Conservation (phyloP, 75 land plant species). For the Pinus albicaulis region DNA sequence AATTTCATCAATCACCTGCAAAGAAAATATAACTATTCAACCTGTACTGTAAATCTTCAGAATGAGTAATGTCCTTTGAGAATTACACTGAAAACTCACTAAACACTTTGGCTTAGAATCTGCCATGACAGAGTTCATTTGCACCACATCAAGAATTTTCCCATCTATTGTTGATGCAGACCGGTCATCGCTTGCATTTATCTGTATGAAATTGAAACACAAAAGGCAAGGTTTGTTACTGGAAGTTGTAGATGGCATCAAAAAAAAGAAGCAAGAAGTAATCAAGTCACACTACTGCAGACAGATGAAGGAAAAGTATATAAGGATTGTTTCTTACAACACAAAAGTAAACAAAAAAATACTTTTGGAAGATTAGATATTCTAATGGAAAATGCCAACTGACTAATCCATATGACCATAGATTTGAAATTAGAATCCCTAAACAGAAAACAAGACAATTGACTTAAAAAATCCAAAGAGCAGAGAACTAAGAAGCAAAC, state of each 20-base stretch:
- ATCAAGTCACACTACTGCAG: not conserved
- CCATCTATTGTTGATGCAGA: constrained; percentile 73
- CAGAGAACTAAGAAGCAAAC: too few relatives aligned
- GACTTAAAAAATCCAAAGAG: too few relatives aligned
- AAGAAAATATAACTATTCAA: not conserved
- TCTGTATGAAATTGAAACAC: constrained; percentile 33
- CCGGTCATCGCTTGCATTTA: constrained; percentile 99
- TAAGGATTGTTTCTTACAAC: not conserved
- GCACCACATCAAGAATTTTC: constrained; percentile 95
- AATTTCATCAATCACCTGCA: constrained; percentile 98
- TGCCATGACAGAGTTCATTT: constrained; percentile 90
- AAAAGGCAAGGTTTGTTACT: not conserved
- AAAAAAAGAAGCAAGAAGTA: constrained; percentile 7
- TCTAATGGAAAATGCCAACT: not conserved
- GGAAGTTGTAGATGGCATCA: not conserved
- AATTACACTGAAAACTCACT: constrained; percentile 41
- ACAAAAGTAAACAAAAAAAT: not conserved
- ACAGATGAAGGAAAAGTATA: not conserved
- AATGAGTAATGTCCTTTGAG: too few relatives aligned
- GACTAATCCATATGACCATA: too few relatives aligned
- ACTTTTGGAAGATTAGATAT: not conserved
- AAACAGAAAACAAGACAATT: too few relatives aligned
- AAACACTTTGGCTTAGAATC: constrained; percentile 93
- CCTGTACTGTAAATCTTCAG: not conserved
- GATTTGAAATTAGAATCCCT: too few relatives aligned